Base-by-base conservation (phyloP, 1,284 basidiomycete genomes). In the Inonotus hispidus region DNA sequence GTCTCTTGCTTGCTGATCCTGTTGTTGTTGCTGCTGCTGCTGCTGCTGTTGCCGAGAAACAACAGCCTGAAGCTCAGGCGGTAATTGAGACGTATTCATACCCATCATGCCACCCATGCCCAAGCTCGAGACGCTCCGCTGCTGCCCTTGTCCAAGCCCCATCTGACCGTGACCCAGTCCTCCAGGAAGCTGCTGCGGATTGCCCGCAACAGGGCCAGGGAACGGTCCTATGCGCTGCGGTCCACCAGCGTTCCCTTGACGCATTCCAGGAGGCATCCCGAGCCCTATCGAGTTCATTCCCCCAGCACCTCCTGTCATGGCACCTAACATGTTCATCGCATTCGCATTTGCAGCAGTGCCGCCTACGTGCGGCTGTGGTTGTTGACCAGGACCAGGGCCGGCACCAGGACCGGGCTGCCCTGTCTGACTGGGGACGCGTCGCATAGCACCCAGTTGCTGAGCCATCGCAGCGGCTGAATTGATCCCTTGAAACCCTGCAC, bases 391-490 rank as follows among this genome's bases (percentile, higher is more conserved):
- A 39, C 11, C 38, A 16, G 38, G 41, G 6, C 41, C 41, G 14
- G 16, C 41, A n/a, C 16, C 16, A 43, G 41, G 41, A 25, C 19
- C 19, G 14, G 50, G 39, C 21, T 53, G 43, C 5, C 55, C 54
- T 4, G 54, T 41, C 27, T 56, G 54, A 25, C 54, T 56, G n/a
- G 60, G 60, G 19, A 57, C 60, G 19, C 60, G 54, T 11, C 60
- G 53, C 46, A 61, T 59, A 14, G 35, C 58, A 14, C 47, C 47
- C 19, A 52, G 58, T 32, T 58, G 56, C 38, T 59, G 46, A 16
- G 59, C 47, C 35, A 43, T 61, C 19, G 52, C 23, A 21, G 38
- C 43, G 25, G 39, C 41, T 8, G 41, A 4, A 19, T n/a, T 21
- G 3, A 58, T 50, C 11, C 45, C 38, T 8, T 59, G 58, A 27